Percentiles rank a stretch among this genome's conserved stretches.
Conservation (phyloP, 805 yeast genomes). For the Isabelozyma gotoi region DNA sequence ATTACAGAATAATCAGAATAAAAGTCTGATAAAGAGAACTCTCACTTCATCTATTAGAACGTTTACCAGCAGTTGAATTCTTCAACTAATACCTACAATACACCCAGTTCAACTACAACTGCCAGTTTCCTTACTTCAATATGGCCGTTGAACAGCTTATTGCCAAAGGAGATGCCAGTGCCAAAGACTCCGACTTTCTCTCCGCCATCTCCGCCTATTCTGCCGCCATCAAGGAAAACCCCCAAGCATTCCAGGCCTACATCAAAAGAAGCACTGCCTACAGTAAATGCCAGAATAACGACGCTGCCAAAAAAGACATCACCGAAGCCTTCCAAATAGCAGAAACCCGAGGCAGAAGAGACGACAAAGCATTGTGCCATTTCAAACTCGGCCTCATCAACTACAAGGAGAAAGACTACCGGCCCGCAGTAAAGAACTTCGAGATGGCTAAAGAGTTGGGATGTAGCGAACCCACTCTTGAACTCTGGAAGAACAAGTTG, state of each 20-base stretch:
- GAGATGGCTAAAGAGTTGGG: conserved; percentile 41
- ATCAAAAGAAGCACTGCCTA: conserved; percentile 50
- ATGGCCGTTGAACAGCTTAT: conserved; percentile 41
- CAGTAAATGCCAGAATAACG: conserved; percentile 47
- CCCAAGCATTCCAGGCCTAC: conserved; percentile 47
- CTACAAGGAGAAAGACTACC: conserved; percentile 43
- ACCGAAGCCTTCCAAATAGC: conserved; percentile 47
- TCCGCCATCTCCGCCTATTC: conserved; percentile 45
- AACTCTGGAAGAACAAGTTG: conserved; percentile 47
- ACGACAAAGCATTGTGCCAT: conserved; percentile 46
- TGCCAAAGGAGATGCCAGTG: conserved; percentile 32
- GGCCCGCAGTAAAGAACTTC: conserved; percentile 42
- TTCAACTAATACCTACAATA: too few relatives aligned
- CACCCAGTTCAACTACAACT: too few relatives aligned
- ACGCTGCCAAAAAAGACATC: conserved; percentile 48
- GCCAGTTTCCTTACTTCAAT: too few relatives aligned
- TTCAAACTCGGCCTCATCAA: conserved; percentile 48
- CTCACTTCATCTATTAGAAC: too few relatives aligned
- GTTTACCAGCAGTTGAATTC: too few relatives aligned
- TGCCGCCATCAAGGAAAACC: conserved; percentile 39
- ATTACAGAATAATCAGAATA: too few relatives aligned
- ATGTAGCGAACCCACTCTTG: conserved; percentile 46
- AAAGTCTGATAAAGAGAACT: too few relatives aligned
- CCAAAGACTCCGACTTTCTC: conserved; percentile 34
- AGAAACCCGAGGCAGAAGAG: conserved; percentile 43